Conservation (phyloP, 371 early-diverging fungal genomes). For the Blakeslea trispora region DNA sequence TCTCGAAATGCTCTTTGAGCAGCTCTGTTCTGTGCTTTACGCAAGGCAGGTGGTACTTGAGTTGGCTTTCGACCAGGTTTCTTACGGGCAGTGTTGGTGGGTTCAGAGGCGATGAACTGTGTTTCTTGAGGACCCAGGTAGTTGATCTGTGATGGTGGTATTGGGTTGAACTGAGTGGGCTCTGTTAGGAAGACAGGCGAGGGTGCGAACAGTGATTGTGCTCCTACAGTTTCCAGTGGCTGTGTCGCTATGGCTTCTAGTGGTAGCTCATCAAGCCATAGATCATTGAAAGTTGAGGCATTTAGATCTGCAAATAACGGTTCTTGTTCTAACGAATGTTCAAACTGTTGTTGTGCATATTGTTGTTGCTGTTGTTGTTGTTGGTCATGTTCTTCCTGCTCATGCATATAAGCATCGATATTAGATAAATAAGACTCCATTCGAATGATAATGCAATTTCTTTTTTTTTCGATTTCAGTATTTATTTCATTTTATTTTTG, state of each 20-base stretch:
- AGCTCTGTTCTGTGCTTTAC: conserved; percentile 77
- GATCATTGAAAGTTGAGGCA: neutral
- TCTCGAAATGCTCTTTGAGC: conserved; percentile 79
- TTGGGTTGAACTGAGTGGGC: neutral
- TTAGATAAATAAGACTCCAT: conserved; percentile 17
- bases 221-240: neutral
- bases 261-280: neutral
- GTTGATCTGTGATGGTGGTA: neutral
- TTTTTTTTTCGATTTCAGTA: too few relatives aligned
- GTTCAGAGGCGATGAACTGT: neutral
- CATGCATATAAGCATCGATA: conserved; percentile 16
- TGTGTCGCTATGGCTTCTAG: neutral
- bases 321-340: neutral
- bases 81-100: conserved; percentile 3
- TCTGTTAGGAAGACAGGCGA: neutral
- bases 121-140: neutral
- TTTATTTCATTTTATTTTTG: too few relatives aligned
- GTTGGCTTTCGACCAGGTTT: conserved; percentile 76
- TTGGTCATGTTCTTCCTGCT: too few relatives aligned
- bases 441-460: neutral
- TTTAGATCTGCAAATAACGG: neutral
- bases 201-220: neutral
- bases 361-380: neutral
- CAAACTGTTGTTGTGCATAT: neutral
- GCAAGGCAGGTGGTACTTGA: conserved; percentile 60